A percentile compares a stretch with the other conserved stretches of the same genome.
These are phyloP conservation scores for Cryptococcus sp. DNA, from an alignment of 1,284 basidiomycete genomes.

Conservation along the genomic window DNA sequence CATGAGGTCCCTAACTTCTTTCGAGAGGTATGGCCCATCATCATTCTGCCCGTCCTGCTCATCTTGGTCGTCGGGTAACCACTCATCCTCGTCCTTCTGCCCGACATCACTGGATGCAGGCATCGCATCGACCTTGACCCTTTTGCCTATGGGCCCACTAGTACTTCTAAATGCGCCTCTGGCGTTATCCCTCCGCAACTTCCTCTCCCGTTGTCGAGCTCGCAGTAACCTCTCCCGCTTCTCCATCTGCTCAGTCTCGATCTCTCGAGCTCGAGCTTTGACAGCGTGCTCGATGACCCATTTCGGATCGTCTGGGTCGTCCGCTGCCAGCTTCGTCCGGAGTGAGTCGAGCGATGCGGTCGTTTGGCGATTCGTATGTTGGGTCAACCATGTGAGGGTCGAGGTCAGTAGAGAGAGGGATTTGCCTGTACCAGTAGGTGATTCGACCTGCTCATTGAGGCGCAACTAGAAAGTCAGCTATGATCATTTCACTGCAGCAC, in stretches of 20 bases:
- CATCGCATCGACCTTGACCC: conserved; percentile 58
- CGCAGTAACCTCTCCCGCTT: conserved; percentile 63
- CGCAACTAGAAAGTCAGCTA: background rate
- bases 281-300: conserved; percentile 81
- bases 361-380: conserved; percentile 36
- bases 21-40: conserved; percentile 63
- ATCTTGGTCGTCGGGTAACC: conserved; percentile 62
- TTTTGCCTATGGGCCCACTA: conserved; percentile 18
- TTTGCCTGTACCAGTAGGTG: conserved; percentile 88
- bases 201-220: conserved; percentile 66
- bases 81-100: conserved; percentile 58
- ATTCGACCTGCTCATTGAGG: conserved; percentile 66
- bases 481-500: no score
- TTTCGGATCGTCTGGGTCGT: conserved; percentile 60
- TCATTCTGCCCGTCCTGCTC: conserved; percentile 55
- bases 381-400: conserved; percentile 75
- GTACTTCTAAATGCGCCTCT: conserved; percentile 22
- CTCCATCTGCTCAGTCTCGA: conserved; percentile 67
- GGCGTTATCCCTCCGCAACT: conserved; percentile 49
- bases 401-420: conserved; percentile 80
- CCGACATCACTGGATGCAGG: conserved; percentile 48
- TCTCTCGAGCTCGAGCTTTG: conserved; percentile 63
- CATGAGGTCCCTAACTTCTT: conserved; percentile 78
- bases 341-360: conserved; percentile 29
- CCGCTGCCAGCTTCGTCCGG: conserved; percentile 31